Percentiles rank a stretch among this genome's conserved stretches.
These are phyloP conservation scores for Lasiodiplodia sp. DNA, from an alignment of 2,329 filamentous ascomycete species.

Conservation along the genomic window DNA sequence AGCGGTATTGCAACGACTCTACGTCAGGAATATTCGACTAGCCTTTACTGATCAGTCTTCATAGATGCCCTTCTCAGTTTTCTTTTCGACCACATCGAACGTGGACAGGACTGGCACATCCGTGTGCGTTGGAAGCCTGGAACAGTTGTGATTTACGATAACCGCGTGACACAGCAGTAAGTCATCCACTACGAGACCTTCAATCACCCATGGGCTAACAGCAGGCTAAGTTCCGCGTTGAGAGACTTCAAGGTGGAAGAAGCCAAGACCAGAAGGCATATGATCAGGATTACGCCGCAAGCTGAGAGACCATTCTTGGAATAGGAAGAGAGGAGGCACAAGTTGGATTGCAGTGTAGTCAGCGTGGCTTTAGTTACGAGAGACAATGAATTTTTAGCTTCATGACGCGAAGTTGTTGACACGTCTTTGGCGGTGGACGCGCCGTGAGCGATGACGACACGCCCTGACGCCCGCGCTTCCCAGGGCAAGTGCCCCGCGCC, in stretches of 20 bases:
- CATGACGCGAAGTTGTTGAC: neutral
- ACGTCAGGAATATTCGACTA: neutral
- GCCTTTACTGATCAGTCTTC: neutral
- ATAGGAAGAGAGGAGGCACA: neutral
- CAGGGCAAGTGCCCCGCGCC: conserved; percentile 11
- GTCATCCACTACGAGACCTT: neutral
- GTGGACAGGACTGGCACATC: conserved; percentile 24
- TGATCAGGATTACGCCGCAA: conserved; percentile 21
- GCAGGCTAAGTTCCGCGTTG: conserved; percentile 3
- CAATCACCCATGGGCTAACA: neutral
- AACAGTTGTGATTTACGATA: conserved; percentile 29
- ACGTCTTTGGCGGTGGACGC: neutral
- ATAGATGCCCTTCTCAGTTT: conserved; percentile 29
- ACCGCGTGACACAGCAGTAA: conserved; percentile 29
- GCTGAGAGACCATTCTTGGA: conserved; percentile 9
- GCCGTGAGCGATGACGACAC: neutral
- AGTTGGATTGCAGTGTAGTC: neutral
- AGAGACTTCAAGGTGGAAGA: conserved; percentile 16
- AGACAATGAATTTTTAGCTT: neutral
- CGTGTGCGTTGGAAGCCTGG: conserved; percentile 29
- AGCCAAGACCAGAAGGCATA: conserved; percentile 17
- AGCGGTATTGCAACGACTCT: conserved; percentile 11
- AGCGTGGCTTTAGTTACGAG: neutral
- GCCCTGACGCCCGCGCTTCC: neutral
- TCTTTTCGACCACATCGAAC: conserved; percentile 30